Conservation (phyloP, 1,284 basidiomycete species). For the Sanghuangporus baumii region DNA sequence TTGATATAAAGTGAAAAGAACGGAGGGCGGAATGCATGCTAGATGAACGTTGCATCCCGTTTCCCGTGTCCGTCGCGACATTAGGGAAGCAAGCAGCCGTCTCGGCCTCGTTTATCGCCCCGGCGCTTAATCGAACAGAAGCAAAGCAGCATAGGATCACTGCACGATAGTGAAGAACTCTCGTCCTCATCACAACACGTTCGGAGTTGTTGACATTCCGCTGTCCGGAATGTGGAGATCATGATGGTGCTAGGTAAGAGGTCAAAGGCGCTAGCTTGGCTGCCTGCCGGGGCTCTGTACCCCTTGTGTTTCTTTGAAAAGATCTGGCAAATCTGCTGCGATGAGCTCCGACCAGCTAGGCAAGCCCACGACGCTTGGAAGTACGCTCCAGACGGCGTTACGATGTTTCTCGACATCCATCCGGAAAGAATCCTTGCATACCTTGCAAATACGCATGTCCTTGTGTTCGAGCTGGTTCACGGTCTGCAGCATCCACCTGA, state of each 20-base stretch:
- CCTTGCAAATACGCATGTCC: constrained; percentile 30
- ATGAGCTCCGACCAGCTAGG: constrained; percentile 42
- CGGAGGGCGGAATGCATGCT: no score
- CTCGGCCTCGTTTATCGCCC: no score
- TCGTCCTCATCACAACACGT: no score
- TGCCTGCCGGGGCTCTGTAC: background rate
- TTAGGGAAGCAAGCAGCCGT: no score
- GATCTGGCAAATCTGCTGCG: constrained; percentile 24
- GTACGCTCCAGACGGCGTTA: constrained; percentile 40
- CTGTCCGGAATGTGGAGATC: background rate
- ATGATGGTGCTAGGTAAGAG: background rate
- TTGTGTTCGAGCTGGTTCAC: constrained; percentile 34
- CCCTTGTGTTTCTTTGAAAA: background rate
- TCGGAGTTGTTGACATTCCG: no score
- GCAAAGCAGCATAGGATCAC: no score
- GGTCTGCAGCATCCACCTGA: constrained; percentile 50
- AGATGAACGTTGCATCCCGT: no score
- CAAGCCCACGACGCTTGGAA: constrained; percentile 41
- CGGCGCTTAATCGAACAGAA: no score
- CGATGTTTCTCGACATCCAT: constrained; percentile 36
- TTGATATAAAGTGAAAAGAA: no score
- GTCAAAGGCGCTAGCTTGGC: background rate
- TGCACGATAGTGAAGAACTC: no score
- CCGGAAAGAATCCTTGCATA: constrained; percentile 41
- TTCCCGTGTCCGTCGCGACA: no score